Evolutionary conservation across 2,329 filamentous ascomycete genomes (phyloP).

Genomic region (Scolecobasidium constrictum): DNA sequence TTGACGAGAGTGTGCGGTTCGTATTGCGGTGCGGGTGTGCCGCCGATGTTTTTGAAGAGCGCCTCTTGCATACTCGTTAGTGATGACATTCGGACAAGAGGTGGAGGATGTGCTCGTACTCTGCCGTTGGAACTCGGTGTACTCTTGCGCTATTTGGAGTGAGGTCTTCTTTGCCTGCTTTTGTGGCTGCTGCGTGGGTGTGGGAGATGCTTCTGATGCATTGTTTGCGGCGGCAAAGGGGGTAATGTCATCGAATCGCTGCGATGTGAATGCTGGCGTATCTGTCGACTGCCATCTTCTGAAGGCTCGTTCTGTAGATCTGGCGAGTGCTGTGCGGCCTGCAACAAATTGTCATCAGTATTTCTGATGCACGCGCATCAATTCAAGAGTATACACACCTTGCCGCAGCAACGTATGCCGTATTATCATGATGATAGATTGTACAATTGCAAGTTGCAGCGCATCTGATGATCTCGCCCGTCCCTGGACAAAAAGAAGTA

Average conservation of each 20-base stretch:
- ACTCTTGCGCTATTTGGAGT: conserved; percentile 26
- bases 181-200: background rate
- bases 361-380: too few species aligned
- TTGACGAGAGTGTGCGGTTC: conserved; percentile 53
- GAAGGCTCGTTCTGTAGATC: too few species aligned
- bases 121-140: conserved; percentile 30
- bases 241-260: background rate
- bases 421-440: too few species aligned
- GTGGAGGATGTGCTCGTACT: conserved; percentile 14
- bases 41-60: conserved; percentile 21
- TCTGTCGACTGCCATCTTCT: background rate
- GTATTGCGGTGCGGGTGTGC: conserved; percentile 42
- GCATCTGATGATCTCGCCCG: too few species aligned
- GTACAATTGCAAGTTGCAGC: too few species aligned
- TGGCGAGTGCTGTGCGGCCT: too few species aligned
- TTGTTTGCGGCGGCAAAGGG: background rate
- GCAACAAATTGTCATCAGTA: too few species aligned
- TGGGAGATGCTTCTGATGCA: too few species aligned
- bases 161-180: background rate
- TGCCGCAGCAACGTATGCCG: too few species aligned
- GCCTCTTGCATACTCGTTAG: conserved; percentile 16
- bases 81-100: background rate
- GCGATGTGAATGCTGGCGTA: background rate
- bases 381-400: too few species aligned
- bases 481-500: too few species aligned